Conservation (phyloP, 2,329 filamentous ascomycete genomes). For the Paecilomyces variotii region DNA sequence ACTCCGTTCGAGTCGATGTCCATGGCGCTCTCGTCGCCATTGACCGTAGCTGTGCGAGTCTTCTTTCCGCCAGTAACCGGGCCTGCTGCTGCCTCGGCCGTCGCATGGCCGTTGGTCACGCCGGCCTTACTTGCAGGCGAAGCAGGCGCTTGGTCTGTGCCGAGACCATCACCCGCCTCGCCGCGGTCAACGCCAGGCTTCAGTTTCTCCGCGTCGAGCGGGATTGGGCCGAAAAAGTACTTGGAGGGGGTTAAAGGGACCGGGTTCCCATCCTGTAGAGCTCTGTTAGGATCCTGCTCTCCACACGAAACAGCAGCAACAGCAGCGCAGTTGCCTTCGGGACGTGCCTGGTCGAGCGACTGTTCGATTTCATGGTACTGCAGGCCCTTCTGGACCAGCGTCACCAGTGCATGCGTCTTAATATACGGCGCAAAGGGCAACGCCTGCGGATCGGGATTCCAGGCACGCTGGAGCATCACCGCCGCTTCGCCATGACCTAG, state of each 20-base stretch:
- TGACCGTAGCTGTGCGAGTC: conserved; percentile 22
- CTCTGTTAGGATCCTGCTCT: conserved; percentile 11
- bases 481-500: conserved; percentile 52
- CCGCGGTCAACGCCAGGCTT: conserved; percentile 18
- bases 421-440: conserved; percentile 55
- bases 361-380: conserved; percentile 45
- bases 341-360: conserved; percentile 41
- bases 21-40: conserved; percentile 29
- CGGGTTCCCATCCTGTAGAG: conserved; percentile 30
- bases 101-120: conserved; percentile 29
- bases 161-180: conserved; percentile 15
- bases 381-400: conserved; percentile 57
- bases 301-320: conserved; percentile 2
- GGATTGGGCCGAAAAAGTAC: conserved; percentile 41
- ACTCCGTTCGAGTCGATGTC: conserved; percentile 34
- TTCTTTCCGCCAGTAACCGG: conserved; percentile 22
- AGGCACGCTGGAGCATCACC: conserved; percentile 53
- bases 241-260: conserved; percentile 27
- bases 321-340: conserved; percentile 1
- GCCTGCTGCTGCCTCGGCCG: conserved; percentile 19
- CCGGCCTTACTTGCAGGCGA: conserved; percentile 25
- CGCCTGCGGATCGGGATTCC: conserved; percentile 54
- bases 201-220: conserved; percentile 23
- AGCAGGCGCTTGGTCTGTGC: conserved; percentile 22
- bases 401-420: conserved; percentile 51